phyloP scores from a whole-genome alignment of 495 filamentous ascomycete species.

The Penicillium canescens region DNA sequence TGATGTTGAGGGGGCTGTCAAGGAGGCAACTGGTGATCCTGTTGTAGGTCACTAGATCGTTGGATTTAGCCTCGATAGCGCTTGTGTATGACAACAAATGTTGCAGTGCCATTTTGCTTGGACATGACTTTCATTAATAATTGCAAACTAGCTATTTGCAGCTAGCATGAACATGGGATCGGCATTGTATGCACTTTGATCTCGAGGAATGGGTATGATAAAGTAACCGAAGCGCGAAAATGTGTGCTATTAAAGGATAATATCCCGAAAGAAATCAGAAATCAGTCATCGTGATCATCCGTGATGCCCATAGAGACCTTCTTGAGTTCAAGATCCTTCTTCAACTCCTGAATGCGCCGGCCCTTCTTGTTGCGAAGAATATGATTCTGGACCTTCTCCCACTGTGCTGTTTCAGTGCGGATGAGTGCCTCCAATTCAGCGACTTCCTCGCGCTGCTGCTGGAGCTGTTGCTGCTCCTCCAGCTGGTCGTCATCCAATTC shows the following conservation, averaged over 20 bases:
- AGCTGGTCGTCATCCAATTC: conserved; percentile 58
- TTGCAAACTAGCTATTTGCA: conserved; percentile 2
- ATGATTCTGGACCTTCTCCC: conserved; percentile 42
- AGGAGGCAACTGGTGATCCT: conserved; percentile 28
- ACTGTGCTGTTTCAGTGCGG: conserved; percentile 41
- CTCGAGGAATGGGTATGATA: conserved; percentile 4
- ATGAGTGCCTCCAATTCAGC: conserved; percentile 50
- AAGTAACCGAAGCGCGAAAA: conserved; percentile 10
- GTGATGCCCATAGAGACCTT: conserved; percentile 49
- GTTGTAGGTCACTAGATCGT: conserved; percentile 20
- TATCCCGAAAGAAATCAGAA: conserved; percentile 16
- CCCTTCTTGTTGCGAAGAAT: conserved; percentile 53
- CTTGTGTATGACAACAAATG: background rate
- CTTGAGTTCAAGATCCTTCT: conserved; percentile 49
- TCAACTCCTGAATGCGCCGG: conserved; percentile 47
- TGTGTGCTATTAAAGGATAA: conserved; percentile 8
- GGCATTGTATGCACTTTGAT: background rate
- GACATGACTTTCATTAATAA: conserved; percentile 6
- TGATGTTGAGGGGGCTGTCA: conserved; percentile 30
- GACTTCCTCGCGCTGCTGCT: conserved; percentile 52
- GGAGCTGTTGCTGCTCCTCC: conserved; percentile 47
- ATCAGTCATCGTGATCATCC: conserved; percentile 33
- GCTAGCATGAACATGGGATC: conserved; percentile 1
- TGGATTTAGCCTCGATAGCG: background rate
- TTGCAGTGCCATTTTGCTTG: background rate